phyloP scores from a whole-genome alignment of 2,329 filamentous ascomycete species.

The Spiromastix sp. region DNA sequence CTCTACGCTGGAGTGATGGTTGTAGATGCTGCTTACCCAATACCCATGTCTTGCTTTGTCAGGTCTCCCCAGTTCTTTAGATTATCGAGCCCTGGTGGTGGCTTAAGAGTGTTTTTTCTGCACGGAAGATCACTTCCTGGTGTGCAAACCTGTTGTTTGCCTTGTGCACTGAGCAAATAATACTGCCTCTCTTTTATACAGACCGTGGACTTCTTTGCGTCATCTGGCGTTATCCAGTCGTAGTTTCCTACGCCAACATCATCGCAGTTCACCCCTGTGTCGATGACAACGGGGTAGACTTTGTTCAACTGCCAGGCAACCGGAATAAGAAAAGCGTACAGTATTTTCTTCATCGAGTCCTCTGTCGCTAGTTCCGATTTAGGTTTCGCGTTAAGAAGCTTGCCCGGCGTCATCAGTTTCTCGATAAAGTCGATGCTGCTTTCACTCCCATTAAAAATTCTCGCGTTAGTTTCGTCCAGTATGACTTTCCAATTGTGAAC shows the following conservation, averaged over 20 bases:
- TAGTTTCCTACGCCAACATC: neutral
- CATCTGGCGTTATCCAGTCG: neutral
- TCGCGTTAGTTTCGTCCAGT: too few species aligned
- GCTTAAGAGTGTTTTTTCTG: neutral
- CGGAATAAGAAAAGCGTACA: too few species aligned
- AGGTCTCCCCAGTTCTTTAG: neutral
- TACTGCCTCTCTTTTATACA: neutral
- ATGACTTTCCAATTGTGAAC: too few species aligned
- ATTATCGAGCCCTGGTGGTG: neutral
- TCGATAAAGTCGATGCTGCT: too few species aligned
- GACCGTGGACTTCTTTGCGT: neutral
- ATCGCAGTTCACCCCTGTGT: neutral
- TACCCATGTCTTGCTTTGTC: neutral
- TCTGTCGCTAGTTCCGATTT: too few species aligned
- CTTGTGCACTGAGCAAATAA: neutral
- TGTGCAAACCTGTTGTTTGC: neutral
- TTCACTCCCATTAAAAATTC: too few species aligned
- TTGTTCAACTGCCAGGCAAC: too few species aligned
- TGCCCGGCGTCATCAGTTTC: too few species aligned
- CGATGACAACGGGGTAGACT: neutral
- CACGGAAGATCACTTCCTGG: neutral
- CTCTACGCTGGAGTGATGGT: neutral
- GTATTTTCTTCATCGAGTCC: too few species aligned
- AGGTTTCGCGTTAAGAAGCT: too few species aligned
- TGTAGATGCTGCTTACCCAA: neutral